Base-by-base conservation (phyloP, 768 basidiomycete genomes). In the Baorangia bicolor region DNA sequence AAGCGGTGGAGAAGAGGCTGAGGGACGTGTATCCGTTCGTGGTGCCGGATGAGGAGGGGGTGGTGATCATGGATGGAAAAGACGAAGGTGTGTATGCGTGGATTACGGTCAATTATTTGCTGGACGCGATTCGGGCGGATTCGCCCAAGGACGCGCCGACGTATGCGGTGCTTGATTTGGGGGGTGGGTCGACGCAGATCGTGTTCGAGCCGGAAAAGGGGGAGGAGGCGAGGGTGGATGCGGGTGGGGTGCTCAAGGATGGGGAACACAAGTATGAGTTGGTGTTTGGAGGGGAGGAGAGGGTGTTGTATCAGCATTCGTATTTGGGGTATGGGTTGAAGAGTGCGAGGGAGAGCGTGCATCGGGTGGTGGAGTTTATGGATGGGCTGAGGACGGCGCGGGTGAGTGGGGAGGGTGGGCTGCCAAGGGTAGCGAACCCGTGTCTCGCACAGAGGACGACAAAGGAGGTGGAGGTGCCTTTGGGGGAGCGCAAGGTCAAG, bases 71-170 rank as follows among this genome's bases (percentile, higher is more conserved):
- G 95, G 95, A 97, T 60, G 95, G 95, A 8, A 82, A 86, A 61
- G 95, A 98, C 68, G 96, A 98, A 72, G 96, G 93, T 31, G 92
- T 98, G n/a, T 98, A 91, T 69, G 94, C 96, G 28, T 98, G 96
- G 95, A 93, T 98, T 61, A 97, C 96, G 18, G 93, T 91, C 56
- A 98, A 98, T 73, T 98, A 97, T 74, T 79, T 98, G 45, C 76
- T 96, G 40, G 80, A 81, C 49, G 84, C 88, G 37, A 85, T 97
- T 65, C 81, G 84, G 16, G 76, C 79, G 11, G 80, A 79, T 46
- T 73, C 80, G 18, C 73, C 76, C 2, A 58, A 67, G 49, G 72
- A 75, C 28, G 78, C 76, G 18, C 69, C 75, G 21, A 86, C 90
- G 27, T 91, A 90, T 61, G 96, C 96, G 23, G 94, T 97, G 41